Conservation (phyloP, 2,329 filamentous ascomycete genomes). For the Stemphylium lycopersici region DNA sequence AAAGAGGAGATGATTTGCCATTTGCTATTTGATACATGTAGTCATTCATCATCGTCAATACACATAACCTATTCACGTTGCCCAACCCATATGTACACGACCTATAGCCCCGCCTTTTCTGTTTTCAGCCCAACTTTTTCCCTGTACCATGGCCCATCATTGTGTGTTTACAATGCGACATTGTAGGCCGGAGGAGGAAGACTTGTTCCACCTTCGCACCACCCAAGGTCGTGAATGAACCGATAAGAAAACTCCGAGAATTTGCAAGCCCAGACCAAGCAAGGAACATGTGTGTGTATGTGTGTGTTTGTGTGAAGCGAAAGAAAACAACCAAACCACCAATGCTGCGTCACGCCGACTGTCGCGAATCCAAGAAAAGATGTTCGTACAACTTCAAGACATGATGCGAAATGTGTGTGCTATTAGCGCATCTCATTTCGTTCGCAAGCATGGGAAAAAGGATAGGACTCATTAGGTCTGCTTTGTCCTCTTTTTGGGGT, state of each 20-base stretch:
- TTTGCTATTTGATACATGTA: slow-evolving; percentile 14
- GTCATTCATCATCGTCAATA: slow-evolving; percentile 8
- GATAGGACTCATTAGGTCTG: not conserved
- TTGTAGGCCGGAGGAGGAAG: not conserved
- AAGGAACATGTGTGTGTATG: not conserved
- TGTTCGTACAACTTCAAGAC: slow-evolving; percentile 1
- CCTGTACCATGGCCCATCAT: not conserved
- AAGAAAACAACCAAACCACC: not conserved
- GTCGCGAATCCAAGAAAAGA: not conserved
- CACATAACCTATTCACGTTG: slow-evolving; percentile 1
- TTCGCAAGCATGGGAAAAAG: not conserved
- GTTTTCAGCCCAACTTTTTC: not conserved
- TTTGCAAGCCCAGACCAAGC: not conserved
- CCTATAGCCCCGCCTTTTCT: not conserved
- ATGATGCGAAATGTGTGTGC: not conserved
- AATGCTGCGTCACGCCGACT: not conserved
- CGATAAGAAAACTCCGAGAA: slow-evolving; percentile 2
- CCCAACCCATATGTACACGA: not conserved
- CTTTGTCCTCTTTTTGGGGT: slow-evolving; percentile 49
- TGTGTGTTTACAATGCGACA: too few relatives aligned
- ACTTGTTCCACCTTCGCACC: not conserved
- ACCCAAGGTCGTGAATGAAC: not conserved
- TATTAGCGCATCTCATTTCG: not conserved
- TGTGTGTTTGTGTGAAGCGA: not conserved
- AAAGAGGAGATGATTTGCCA: slow-evolving; percentile 18